Base-by-base conservation (phyloP, 345 rosid genomes). In the Cardamine resedifolia region DNA sequence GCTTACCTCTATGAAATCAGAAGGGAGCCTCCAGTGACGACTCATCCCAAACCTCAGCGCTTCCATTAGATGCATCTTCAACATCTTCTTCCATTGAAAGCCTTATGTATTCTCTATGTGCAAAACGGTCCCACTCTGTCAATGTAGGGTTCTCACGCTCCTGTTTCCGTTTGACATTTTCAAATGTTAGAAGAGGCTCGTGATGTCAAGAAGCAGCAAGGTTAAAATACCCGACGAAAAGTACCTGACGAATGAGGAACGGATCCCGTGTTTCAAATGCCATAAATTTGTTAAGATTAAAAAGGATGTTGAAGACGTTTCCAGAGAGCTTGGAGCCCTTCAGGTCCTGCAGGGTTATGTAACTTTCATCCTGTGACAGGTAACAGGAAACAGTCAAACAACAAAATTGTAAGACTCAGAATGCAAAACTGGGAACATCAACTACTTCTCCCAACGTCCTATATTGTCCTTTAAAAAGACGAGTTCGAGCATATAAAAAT, bases 11-110 rank as follows among this genome's bases (percentile, higher is more conserved):
- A 76, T 16, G 57, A 74, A 73, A 77, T 93, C 85, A 93, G 77
- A 93, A 93, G 21, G 98, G 97, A 78, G 98, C 96, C 80, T 93
- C 98, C 44, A 93, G 86, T 66, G 98, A 89, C 82, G 98, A 89
- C 82, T 93, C 98, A 77, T 93, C 98, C 98, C 98, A 93, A 47
- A 90, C 96, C 67, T 93, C 98, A 58, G 92, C 97, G 83, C 97
- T 93, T 72, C 98, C 98, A 81, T 93, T 90, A 4, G 98, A 93
- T 58, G 90, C 97, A 81, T 89, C 98, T 80, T 93, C 98, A 7
- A 90, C 98, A 72, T 93, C 98, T 79, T 93, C 98, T 83, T 93
- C 98, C 98, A 93, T 90, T 20, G 98, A 93, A 28, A 93, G 97
- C 79, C 98, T 84, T 18, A 93, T 90, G 61, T 93, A 93, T 77